Percentiles rank a stretch among this genome's conserved stretches.
phyloP scores from a whole-genome alignment of 352 stramenopile genomes.

The Phytopythium delawarense region DNA sequence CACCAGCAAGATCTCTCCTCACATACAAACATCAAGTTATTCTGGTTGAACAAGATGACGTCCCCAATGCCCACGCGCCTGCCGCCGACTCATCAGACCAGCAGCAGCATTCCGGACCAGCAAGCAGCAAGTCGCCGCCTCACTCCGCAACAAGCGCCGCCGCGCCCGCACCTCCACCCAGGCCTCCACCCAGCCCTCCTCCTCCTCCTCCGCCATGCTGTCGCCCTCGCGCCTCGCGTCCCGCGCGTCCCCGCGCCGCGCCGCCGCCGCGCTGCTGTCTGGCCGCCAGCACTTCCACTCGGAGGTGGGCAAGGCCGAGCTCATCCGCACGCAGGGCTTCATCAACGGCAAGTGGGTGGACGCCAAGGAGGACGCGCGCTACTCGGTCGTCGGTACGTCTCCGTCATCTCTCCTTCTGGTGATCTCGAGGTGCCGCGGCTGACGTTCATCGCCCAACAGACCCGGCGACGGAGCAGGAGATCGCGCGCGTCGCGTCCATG shows the following conservation, averaged over 20 bases:
- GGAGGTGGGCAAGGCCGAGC: constrained; percentile 53
- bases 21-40: constrained; percentile 18
- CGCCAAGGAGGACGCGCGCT: constrained; percentile 45
- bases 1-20: neutral
- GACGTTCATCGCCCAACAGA: constrained; percentile 20
- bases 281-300: constrained; percentile 37
- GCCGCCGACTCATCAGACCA: constrained; percentile 2
- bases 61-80: constrained; percentile 5
- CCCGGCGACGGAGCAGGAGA: constrained; percentile 70
- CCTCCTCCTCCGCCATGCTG: constrained; percentile 14
- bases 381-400: constrained; percentile 53
- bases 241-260: constrained; percentile 19
- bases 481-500: constrained; percentile 74
- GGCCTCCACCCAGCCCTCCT: neutral
- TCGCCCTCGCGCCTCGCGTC: constrained; percentile 18
- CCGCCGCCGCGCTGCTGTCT: constrained; percentile 1
- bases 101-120: neutral
- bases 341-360: constrained; percentile 80
- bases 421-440: neutral
- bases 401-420: neutral
- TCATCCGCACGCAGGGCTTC: constrained; percentile 73
- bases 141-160: constrained; percentile 26
- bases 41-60: constrained; percentile 9
- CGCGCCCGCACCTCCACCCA: constrained; percentile 6
- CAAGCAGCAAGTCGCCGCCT: neutral